Evolutionary conservation across 441 rosid species (phyloP).

Genomic region (Hura crepitans): DNA sequence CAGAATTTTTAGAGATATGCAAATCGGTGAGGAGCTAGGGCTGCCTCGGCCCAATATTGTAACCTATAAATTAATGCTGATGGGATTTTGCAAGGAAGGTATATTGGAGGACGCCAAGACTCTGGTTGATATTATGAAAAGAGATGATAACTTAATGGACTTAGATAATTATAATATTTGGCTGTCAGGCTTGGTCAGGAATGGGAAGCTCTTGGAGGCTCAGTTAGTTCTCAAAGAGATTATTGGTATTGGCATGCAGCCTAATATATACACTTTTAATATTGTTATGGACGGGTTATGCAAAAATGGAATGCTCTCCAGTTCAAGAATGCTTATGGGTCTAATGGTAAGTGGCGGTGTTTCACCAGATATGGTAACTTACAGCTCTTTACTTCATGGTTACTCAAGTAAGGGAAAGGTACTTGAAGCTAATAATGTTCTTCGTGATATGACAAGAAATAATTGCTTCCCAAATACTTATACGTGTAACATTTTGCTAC

Average conservation of each 20-base stretch:
- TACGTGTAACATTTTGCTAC: constrained; percentile 79
- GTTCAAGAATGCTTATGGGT: constrained; percentile 55
- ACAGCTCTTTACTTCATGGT: constrained; percentile 70
- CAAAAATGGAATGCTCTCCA: constrained; percentile 75
- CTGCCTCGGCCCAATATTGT: constrained; percentile 70
- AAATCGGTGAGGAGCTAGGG: constrained; percentile 62
- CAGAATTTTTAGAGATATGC: constrained; percentile 91
- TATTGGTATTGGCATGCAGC: constrained; percentile 50
- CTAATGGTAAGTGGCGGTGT: constrained; percentile 56
- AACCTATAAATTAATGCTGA: constrained; percentile 78
- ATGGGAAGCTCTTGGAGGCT: constrained; percentile 66
- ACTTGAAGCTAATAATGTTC: constrained; percentile 50
- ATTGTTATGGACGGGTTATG: constrained; percentile 76
- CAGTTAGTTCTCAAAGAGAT: constrained; percentile 62
- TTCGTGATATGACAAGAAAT: constrained; percentile 68
- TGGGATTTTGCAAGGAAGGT: constrained; percentile 76
- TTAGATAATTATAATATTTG: constrained; percentile 75
- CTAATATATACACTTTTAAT: constrained; percentile 65
- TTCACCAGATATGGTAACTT: constrained; percentile 68
- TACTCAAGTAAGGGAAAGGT: constrained; percentile 63
- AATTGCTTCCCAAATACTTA: constrained; percentile 66
- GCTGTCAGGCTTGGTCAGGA: constrained; percentile 70
- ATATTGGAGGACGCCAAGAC: constrained; percentile 79
- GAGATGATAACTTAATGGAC: constrained; percentile 38
- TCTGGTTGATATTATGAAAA: constrained; percentile 56